Conservation (phyloP, 2,329 filamentous ascomycete genomes). For the Fusarium chuoi region DNA sequence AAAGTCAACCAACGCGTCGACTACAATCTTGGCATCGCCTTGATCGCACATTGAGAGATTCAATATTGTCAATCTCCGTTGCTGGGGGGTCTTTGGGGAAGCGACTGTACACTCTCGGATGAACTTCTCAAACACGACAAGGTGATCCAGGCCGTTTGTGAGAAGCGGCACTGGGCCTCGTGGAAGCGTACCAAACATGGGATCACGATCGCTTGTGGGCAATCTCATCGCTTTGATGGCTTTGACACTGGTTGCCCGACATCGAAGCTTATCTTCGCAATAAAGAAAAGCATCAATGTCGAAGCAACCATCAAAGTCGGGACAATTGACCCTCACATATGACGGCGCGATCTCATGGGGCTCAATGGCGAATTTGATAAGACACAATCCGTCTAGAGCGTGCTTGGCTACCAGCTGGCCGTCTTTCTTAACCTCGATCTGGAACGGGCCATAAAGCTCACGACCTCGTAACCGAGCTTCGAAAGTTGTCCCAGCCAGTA, state of each 20-base stretch:
- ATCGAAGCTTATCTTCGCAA: constrained; percentile 3
- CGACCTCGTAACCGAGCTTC: background rate
- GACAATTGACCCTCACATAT: background rate
- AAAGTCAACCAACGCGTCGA: background rate
- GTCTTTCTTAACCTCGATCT: background rate
- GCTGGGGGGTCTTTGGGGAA: fast-evolving
- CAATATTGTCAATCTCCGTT: background rate
- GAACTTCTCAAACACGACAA: background rate
- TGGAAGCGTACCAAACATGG: background rate
- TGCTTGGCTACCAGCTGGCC: background rate
- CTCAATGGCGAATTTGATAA: background rate
- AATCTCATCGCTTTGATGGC: background rate
- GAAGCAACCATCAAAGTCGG: background rate
- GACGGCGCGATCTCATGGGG: background rate
- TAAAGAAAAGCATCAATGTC: constrained; percentile 2
- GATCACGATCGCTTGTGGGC: background rate
- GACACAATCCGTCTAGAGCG: background rate
- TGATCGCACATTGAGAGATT: constrained; percentile 8
- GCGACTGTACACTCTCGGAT: background rate
- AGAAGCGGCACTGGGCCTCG: background rate
- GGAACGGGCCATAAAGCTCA: background rate
- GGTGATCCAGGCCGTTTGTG: background rate
- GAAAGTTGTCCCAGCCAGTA: background rate
- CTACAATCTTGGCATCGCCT: background rate
- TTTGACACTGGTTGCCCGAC: constrained; percentile 4